These are phyloP conservation scores for Aspergillus taichungensis DNA, from an alignment of 495 filamentous ascomycete species.

Conservation along the genomic window DNA sequence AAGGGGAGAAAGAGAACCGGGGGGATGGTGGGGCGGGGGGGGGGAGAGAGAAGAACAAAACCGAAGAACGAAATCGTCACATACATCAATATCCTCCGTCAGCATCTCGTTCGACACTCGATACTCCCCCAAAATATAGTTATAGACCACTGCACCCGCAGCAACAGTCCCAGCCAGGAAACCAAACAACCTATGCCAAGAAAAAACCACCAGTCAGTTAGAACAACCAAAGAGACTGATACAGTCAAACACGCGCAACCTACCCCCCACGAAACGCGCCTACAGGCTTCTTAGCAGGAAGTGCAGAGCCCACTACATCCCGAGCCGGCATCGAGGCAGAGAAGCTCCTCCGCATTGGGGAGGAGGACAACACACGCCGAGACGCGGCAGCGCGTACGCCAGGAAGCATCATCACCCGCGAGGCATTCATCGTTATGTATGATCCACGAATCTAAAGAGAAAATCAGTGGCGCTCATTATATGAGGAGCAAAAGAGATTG, in stretches of 20 bases:
- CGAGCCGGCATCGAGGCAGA: slow-evolving; percentile 28
- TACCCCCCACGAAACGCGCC: slow-evolving; percentile 92
- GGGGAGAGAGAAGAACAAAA: no score
- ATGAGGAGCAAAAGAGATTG: neutral
- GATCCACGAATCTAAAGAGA: neutral
- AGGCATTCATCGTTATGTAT: slow-evolving; percentile 17
- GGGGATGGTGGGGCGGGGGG: no score
- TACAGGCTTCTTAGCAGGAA: slow-evolving; percentile 71
- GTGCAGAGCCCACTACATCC: slow-evolving; percentile 25
- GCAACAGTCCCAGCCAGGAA: slow-evolving; percentile 82
- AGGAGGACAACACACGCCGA: slow-evolving; percentile 8
- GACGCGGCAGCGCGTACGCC: slow-evolving; percentile 18
- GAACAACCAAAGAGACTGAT: no score
- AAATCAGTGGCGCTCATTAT: slow-evolving; percentile 3
- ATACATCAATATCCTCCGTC: slow-evolving; percentile 92
- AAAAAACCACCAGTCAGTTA: slow-evolving; percentile 8
- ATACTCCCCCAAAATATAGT: slow-evolving; percentile 88
- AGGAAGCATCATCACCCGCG: slow-evolving; percentile 15
- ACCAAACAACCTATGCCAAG: slow-evolving; percentile 63
- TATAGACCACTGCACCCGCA: slow-evolving; percentile 75
- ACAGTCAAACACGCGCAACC: slow-evolving; percentile 20
- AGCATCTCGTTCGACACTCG: slow-evolving; percentile 87
- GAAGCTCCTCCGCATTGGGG: slow-evolving; percentile 19
- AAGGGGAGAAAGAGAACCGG: slow-evolving; percentile 2
- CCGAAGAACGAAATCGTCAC: slow-evolving; percentile 26